Evolutionary conservation across 176 grass and related monocot genomes (phyloP).

Genomic region (Saccharum spontaneum): DNA sequence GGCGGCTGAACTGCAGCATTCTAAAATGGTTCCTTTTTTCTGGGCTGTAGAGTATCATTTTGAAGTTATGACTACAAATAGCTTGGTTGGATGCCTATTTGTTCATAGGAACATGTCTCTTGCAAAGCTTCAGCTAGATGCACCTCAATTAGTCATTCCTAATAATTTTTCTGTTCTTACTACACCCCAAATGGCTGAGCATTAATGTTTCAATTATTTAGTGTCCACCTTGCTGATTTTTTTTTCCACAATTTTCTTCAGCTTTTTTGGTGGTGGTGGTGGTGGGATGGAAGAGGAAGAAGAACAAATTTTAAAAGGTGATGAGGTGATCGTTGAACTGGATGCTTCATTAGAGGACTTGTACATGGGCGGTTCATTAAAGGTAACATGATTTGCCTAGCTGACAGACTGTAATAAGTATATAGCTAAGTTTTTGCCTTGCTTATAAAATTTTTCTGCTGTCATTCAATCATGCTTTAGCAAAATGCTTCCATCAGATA

Average conservation of each 20-base stretch:
- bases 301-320: slow-evolving; percentile 84
- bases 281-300: slow-evolving; percentile 83
- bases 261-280: slow-evolving; percentile 86
- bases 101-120: neutral
- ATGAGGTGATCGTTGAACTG: slow-evolving; percentile 95
- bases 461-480: neutral
- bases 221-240: neutral
- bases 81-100: neutral
- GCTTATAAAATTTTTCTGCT: neutral
- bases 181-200: neutral
- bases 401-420: neutral
- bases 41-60: neutral
- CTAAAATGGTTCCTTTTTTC: neutral
- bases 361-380: slow-evolving; percentile 95
- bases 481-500: neutral
- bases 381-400: slow-evolving; percentile 53
- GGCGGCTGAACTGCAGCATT: neutral
- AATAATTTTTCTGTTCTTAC: slow-evolving; percentile 4
- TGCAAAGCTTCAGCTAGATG: neutral
- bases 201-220: slow-evolving; percentile 4
- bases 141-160: neutral
- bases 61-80: neutral
- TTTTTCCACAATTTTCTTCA: slow-evolving; percentile 32
- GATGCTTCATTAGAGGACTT: slow-evolving; percentile 94
- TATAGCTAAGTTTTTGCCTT: neutral